phyloP scores from a whole-genome alignment of 208 protist genomes.

The Trypanosomatidae sp. region DNA sequence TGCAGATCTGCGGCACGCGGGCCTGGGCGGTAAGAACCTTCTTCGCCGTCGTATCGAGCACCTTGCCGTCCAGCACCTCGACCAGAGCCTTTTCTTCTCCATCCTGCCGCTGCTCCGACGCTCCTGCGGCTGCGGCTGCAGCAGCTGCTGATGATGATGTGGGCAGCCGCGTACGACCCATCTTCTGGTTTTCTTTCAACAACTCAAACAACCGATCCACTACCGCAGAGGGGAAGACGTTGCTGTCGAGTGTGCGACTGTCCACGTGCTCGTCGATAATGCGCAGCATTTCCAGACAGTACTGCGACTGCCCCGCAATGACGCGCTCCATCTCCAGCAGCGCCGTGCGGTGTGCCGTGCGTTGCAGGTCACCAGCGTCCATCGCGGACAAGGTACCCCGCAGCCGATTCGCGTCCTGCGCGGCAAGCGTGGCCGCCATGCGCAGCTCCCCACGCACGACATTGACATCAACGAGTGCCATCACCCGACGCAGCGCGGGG shows the following conservation, averaged over 20 bases:
- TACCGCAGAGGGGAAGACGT: conserved; percentile 37
- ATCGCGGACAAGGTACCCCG: conserved; percentile 17
- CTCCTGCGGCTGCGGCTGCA: neutral
- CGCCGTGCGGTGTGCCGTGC: conserved; percentile 7
- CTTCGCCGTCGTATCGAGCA: conserved; percentile 27
- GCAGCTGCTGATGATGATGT: too few species aligned
- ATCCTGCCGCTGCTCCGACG: neutral
- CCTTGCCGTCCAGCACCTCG: conserved; percentile 16
- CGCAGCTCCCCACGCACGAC: conserved; percentile 61
- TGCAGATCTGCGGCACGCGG: conserved; percentile 54
- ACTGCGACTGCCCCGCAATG: conserved; percentile 28
- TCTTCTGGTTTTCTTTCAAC: conserved; percentile 36
- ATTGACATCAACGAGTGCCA: conserved; percentile 70
- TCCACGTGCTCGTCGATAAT: conserved; percentile 58
- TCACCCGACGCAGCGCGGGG: conserved; percentile 42
- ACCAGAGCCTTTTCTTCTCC: conserved; percentile 2
- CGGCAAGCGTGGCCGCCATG: conserved; percentile 24
- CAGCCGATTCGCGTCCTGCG: conserved; percentile 35
- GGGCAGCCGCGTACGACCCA: conserved; percentile 17
- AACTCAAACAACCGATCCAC: conserved; percentile 41
- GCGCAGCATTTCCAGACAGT: conserved; percentile 34
- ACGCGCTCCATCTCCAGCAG: conserved; percentile 33
- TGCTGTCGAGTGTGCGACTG: conserved; percentile 32
- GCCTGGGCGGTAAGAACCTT: conserved; percentile 26
- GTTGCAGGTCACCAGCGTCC: conserved; percentile 12